phyloP scores from a whole-genome alignment of 164 flowering plant genomes.

The Berberis vulgaris region DNA sequence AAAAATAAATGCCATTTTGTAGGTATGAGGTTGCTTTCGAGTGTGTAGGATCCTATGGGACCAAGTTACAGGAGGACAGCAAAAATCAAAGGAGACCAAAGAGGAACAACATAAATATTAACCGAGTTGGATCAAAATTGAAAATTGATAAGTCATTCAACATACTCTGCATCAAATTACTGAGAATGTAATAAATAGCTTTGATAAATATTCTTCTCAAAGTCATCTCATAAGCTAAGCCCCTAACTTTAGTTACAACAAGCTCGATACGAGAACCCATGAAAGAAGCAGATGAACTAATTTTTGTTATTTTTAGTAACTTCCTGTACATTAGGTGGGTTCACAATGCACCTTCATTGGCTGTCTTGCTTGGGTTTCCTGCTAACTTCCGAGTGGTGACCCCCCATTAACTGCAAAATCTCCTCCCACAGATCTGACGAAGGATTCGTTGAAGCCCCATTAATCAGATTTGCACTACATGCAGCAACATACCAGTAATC shows the following conservation, averaged over 20 bases:
- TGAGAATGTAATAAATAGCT: no score
- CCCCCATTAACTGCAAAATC: conserved; percentile 92
- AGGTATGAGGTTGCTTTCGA: no score
- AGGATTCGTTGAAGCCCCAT: conserved; percentile 45
- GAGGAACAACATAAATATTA: no score
- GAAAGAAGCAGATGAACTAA: not conserved
- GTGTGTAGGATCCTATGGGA: no score
- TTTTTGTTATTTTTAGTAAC: conserved; percentile 3
- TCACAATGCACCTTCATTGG: conserved; percentile 7
- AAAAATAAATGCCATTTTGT: no score
- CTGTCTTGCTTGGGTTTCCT: conserved; percentile 82
- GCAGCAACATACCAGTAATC: conserved; percentile 87
- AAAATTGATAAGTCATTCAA: no score
- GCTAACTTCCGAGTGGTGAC: conserved; percentile 83
- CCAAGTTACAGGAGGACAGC: no score
- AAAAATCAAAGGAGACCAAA: no score
- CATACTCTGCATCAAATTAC: no score
- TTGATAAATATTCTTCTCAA: no score
- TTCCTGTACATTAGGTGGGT: conserved; percentile 29
- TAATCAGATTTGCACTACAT: conserved; percentile 65
- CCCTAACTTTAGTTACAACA: not conserved
- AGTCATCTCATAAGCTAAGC: not conserved
- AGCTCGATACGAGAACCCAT: not conserved
- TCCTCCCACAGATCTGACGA: conserved; percentile 78
- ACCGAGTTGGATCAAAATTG: no score